Evolutionary conservation across 2,329 filamentous ascomycete genomes (phyloP).

Genomic region (Penicillium sp.): DNA sequence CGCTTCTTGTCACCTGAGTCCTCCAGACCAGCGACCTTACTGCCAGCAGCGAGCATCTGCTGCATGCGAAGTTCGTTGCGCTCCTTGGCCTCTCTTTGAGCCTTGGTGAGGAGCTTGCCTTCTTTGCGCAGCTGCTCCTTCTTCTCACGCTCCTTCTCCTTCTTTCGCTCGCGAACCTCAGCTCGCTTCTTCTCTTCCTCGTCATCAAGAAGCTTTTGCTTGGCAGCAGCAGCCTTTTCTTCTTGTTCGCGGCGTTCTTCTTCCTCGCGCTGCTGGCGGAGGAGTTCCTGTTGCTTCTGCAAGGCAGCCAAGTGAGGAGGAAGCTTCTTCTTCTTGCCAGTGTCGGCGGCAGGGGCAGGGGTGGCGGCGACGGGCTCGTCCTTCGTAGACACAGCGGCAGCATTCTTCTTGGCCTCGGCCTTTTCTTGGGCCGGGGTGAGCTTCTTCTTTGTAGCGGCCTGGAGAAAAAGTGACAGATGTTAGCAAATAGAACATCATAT

Average conservation of each 20-base stretch:
- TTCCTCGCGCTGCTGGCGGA: constrained; percentile 50
- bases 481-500: background rate
- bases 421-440: constrained; percentile 52
- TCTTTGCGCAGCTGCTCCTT: constrained; percentile 52
- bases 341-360: constrained; percentile 30
- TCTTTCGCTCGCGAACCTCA: constrained; percentile 49
- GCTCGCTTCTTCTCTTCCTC: constrained; percentile 52
- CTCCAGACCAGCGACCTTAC: constrained; percentile 48
- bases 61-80: constrained; percentile 52
- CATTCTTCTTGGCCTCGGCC: constrained; percentile 70
- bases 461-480: constrained; percentile 14
- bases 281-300: constrained; percentile 52
- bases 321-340: constrained; percentile 84
- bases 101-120: constrained; percentile 53
- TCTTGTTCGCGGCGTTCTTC: constrained; percentile 44
- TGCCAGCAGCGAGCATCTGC: constrained; percentile 52
- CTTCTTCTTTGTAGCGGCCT: constrained; percentile 85
- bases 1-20: constrained; percentile 71
- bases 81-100: constrained; percentile 50
- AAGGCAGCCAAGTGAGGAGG: constrained; percentile 57
- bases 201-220: constrained; percentile 37
- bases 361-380: constrained; percentile 53
- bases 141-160: constrained; percentile 54
- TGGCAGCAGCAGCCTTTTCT: constrained; percentile 44
- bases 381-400: constrained; percentile 52